Base-by-base conservation (phyloP, 106 monocot species). In the Hemerocallis citrina region DNA sequence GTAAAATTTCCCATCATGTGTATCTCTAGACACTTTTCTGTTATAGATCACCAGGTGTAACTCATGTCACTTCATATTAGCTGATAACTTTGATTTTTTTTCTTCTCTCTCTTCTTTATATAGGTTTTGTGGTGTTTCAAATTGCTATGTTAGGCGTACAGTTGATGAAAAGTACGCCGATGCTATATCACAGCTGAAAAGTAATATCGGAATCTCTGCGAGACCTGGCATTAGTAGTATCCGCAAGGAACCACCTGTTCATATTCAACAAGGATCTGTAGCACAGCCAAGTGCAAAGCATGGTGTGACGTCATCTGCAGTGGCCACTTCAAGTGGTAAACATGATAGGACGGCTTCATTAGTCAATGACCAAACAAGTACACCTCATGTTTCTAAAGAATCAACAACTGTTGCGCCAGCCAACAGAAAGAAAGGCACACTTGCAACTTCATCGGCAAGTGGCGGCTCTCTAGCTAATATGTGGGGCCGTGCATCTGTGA, bases 111-210 rank as follows among this genome's bases (percentile, higher is more conserved):
- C n/a, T n/a, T n/a, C n/a, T n/a, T n/a, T n/a, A n/a, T n/a, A n/a
- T 60, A 95, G 95, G 71, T 95, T 81, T 63, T 80, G 86, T 76
- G 83, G 81, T 9, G 76, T 95, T 78, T 81, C 84, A 47, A 95
- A 90, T 63, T 70, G 76, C 21, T 86, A 73, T 67, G 83, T 95
- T 34, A 78, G 78, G 64, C 94, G 89, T 44, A 65, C 31, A 50
- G 34, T 73, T 44, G 62, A 74, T 73, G 80, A 73, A 24, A 81
- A 81, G 59, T 40, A 50, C 42, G 60, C 42, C 13, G 52, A 15
- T 65, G 39, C 51, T 54, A 32, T 38, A 28, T 22, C 65, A 36
- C 57, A 56, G 38, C 59, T 73, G 33, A 75, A 64, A 52, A 75
- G 33, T 66, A 37, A 56, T 23, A 11, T 42, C 23, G 69, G 42